Conservation (phyloP, 345 rosid species). For the Brassica napus region Da-Ae NC_063435.1:3111001-3111500, state of each 20-base stretch:
- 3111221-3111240: no score
- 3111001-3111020: background rate
- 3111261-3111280: background rate
- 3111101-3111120: background rate
- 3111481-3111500: conserved; percentile 19
- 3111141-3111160: background rate
- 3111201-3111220: background rate
- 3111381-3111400: conserved; percentile 16
- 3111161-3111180: background rate
- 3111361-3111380: background rate
- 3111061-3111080: no score
- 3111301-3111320: background rate
- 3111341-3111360: background rate
- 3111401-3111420: background rate
- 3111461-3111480: conserved; percentile 1
- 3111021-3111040: background rate
- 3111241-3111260: no score
- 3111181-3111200: background rate
- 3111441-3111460: conserved; percentile 27
- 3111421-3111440: conserved; percentile 5
- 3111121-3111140: background rate
- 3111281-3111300: background rate
- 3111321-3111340: background rate
- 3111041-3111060: background rate
- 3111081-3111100: background rate